phyloP scores from a whole-genome alignment of 345 rosid species.

The Acer campestre region DNA sequence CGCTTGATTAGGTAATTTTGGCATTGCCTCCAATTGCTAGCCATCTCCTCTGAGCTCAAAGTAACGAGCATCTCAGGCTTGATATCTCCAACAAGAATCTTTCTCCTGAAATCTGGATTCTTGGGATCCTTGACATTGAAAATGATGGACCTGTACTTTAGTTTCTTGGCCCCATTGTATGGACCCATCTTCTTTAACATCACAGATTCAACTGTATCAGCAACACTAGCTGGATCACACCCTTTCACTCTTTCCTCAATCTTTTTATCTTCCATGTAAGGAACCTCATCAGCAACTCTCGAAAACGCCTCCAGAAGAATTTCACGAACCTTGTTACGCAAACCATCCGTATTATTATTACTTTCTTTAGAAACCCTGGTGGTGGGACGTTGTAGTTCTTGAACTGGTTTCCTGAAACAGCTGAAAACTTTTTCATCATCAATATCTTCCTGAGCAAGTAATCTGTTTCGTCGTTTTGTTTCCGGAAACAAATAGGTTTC shows the following conservation, averaged over 20 bases:
- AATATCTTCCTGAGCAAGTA: no score
- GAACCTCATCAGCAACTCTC: conserved; percentile 39
- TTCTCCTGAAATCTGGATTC: conserved; percentile 56
- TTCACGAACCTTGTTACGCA: conserved; percentile 49
- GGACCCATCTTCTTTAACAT: conserved; percentile 51
- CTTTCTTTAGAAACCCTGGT: no score
- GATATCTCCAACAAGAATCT: conserved; percentile 49
- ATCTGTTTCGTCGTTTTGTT: no score
- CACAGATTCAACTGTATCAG: conserved; percentile 39
- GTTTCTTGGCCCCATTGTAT: conserved; percentile 45
- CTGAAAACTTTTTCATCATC: no score
- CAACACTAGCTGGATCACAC: conserved; percentile 49
- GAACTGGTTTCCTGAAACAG: no score
- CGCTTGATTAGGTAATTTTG: conserved; percentile 20
- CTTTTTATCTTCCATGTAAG: not conserved
- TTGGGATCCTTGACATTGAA: conserved; percentile 49
- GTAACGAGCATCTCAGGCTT: conserved; percentile 42
- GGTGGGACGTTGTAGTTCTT: no score
- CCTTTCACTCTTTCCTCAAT: conserved; percentile 33
- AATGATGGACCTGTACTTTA: conserved; percentile 50
- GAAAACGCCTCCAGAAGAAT: conserved; percentile 45
- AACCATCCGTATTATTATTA: conserved; percentile 17
- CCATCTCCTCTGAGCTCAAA: conserved; percentile 53
- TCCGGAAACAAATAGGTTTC: no score
- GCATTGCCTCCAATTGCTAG: conserved; percentile 39